These are phyloP conservation scores for Globisporangium echinulatum DNA, from an alignment of 352 stramenopile species.

Conservation along the genomic window DNA sequence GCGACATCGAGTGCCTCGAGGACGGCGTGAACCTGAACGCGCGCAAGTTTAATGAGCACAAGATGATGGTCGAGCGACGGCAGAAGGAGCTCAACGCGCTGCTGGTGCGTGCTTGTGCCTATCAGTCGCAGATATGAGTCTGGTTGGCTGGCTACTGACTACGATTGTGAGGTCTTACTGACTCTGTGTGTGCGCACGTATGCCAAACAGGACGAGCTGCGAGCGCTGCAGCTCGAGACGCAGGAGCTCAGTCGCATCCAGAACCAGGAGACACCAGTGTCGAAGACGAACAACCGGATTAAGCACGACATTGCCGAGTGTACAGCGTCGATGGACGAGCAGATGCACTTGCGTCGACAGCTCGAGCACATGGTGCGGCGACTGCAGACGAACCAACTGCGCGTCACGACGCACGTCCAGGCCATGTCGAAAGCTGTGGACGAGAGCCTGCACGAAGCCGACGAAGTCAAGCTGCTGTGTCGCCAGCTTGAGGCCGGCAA, in stretches of 20 bases:
- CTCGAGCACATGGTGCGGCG: slow-evolving; percentile 80
- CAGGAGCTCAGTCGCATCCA: slow-evolving; percentile 60
- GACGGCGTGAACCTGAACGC: slow-evolving; percentile 67
- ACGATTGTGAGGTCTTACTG: background rate
- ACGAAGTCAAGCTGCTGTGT: slow-evolving; percentile 71
- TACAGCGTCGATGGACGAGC: slow-evolving; percentile 69
- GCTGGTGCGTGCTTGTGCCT: slow-evolving; percentile 21
- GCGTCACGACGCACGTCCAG: slow-evolving; percentile 58
- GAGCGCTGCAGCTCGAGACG: slow-evolving; percentile 64
- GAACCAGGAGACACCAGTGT: slow-evolving; percentile 73
- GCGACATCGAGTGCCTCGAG: slow-evolving; percentile 62
- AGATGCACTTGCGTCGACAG: slow-evolving; percentile 66
- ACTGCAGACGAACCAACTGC: slow-evolving; percentile 65
- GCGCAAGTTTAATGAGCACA: slow-evolving; percentile 78
- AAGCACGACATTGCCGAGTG: slow-evolving; percentile 66
- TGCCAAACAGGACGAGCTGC: slow-evolving; percentile 50
- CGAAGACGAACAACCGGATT: slow-evolving; percentile 59
- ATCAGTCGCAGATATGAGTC: no score
- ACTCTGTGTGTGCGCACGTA: background rate
- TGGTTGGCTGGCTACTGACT: no score
- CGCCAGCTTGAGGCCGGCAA: slow-evolving; percentile 77
- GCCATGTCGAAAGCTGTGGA: slow-evolving; percentile 63
- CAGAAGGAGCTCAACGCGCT: slow-evolving; percentile 61
- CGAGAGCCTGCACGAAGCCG: slow-evolving; percentile 50
- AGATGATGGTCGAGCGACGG: slow-evolving; percentile 50